Base-by-base conservation (phyloP, 1,284 basidiomycete genomes). In the Irpex sp. region DNA sequence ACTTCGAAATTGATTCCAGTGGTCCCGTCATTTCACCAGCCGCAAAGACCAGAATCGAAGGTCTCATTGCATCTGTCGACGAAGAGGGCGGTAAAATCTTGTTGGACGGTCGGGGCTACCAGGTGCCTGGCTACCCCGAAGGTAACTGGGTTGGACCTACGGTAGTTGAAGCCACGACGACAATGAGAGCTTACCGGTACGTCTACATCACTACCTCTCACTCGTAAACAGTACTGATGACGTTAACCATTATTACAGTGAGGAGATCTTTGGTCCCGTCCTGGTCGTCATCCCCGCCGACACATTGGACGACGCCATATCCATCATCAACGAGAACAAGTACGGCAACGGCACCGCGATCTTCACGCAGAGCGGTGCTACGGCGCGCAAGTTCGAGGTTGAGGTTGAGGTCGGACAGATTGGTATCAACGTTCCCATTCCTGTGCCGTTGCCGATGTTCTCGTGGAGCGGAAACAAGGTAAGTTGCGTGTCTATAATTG, bases 101-200 rank as follows among this genome's bases (percentile, higher is more conserved):
- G 60, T 86, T 98, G 28, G 96, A 99, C 73, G 96, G 96, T 16
- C 84, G 95, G 35, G 80, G 82, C 48, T 72, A 86, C 63, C 72
- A 78, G 49, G 90, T 95, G 3, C 76, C 86, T 4, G 87, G 82
- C 0, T 98, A 96, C 73, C 90, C 91, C 5, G 77, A 93, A 59
- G 96, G 96, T 37, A 98, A 98, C 79, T 99, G 96, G 74, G 87
- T 99, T 64, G 96, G 95, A 3, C 95, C 96, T 0, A 96, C 95
- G 4, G 81, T 99, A 58, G 83, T 98, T 62, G 88, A 96, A 73
- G 93, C 86, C 5, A 82, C 81, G 18, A 90, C 90, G 6, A 82
- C 81, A 16, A 97, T 98, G 95, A 82, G 81, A 63, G 93, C 90
- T 66, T 98, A 99, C 79, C 80, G 86, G 93, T 94, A 67, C 61